Percentiles rank a stretch among this genome's conserved stretches.
phyloP scores from a whole-genome alignment of 2,329 filamentous ascomycete species.

The Huntiella savannae region DNA sequence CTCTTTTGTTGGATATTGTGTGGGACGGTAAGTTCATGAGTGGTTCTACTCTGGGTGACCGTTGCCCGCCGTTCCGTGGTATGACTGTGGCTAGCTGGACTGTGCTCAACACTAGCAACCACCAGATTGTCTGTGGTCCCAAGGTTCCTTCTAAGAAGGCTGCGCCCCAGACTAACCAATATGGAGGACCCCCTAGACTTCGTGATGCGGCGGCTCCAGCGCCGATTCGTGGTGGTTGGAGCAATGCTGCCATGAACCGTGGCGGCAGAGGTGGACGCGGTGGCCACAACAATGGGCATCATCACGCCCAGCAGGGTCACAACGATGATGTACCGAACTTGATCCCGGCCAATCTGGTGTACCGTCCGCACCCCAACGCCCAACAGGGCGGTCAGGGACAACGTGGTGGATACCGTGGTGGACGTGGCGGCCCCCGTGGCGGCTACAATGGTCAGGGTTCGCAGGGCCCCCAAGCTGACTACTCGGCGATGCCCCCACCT shows the following conservation, averaged over 20 bases:
- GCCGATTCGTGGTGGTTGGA: slow-evolving; percentile 37
- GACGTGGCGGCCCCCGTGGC: slow-evolving; percentile 10
- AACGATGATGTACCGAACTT: slow-evolving; percentile 14
- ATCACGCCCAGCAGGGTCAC: too few species aligned
- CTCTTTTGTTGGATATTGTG: slow-evolving; percentile 70
- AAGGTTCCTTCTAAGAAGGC: slow-evolving; percentile 25
- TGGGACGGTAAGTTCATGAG: slow-evolving; percentile 96
- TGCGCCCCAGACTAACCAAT: slow-evolving; percentile 28
- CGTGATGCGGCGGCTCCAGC: slow-evolving; percentile 33
- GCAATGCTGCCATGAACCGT: slow-evolving; percentile 14
- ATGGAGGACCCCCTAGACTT: not conserved
- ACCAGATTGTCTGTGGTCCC: slow-evolving; percentile 57
- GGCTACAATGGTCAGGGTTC: not conserved
- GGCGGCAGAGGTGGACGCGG: slow-evolving; percentile 12
- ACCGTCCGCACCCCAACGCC: slow-evolving; percentile 10
- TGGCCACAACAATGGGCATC: not conserved
- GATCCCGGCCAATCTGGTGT: slow-evolving; percentile 9
- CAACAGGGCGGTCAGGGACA: slow-evolving; percentile 12
- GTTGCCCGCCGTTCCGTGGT: slow-evolving; percentile 82
- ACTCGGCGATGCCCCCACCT: slow-evolving; percentile 42
- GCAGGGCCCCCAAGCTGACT: slow-evolving; percentile 16
- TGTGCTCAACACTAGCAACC: slow-evolving; percentile 70
- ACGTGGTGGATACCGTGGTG: slow-evolving; percentile 16
- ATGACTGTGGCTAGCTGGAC: slow-evolving; percentile 78
- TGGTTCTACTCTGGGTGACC: slow-evolving; percentile 74